Conservation (phyloP, 257 asterid species). For the Fraxinus excelsior region DNA sequence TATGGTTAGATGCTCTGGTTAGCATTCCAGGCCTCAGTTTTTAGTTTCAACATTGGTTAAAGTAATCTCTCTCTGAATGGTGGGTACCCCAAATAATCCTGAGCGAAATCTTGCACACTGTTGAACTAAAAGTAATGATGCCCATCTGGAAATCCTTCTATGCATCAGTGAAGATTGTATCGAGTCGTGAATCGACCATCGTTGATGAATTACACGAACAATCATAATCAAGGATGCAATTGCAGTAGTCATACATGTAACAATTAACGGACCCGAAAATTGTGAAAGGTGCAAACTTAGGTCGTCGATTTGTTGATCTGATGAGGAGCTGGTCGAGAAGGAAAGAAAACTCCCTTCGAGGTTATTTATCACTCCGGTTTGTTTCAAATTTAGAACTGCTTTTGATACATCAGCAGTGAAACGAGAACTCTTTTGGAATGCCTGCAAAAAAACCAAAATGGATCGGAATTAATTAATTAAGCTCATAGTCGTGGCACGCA, state of each 20-base stretch:
- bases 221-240: slow-evolving; percentile 24
- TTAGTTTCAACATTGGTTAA: too few relatives aligned
- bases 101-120: slow-evolving; percentile 1
- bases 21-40: too few relatives aligned
- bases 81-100: neutral
- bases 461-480: neutral
- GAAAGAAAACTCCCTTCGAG: slow-evolving; percentile 41
- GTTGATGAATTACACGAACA: slow-evolving; percentile 13
- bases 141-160: slow-evolving; percentile 20
- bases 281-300: slow-evolving; percentile 36
- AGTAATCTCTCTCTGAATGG: neutral
- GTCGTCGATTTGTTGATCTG: slow-evolving; percentile 18
- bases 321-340: slow-evolving; percentile 35
- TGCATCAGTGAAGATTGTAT: slow-evolving; percentile 6
- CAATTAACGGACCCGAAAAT: slow-evolving; percentile 41
- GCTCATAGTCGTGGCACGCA: too few relatives aligned
- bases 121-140: slow-evolving; percentile 10
- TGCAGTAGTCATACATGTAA: slow-evolving; percentile 30
- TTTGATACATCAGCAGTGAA: slow-evolving; percentile 51
- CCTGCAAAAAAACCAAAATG: slow-evolving; percentile 31
- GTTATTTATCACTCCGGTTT: slow-evolving; percentile 42
- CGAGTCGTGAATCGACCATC: neutral
- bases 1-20: too few relatives aligned
- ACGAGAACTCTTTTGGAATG: slow-evolving; percentile 53
- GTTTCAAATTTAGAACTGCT: slow-evolving; percentile 52